Base-by-base conservation (phyloP, 441 rosid species). In the Mallotus repandus region DNA sequence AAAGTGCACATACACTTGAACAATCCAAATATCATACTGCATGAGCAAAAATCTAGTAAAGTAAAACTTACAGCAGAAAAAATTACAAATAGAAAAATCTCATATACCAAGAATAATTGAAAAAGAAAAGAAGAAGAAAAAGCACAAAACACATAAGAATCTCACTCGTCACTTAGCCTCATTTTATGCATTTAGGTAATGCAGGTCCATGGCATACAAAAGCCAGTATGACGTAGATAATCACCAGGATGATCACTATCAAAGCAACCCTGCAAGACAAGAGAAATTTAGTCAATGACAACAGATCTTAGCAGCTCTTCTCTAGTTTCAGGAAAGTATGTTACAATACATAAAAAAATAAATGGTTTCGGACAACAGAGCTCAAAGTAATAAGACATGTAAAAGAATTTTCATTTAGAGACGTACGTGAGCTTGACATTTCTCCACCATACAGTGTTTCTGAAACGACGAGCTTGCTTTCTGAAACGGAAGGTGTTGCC, bases 401-500 rank as follows among this genome's bases (percentile, higher is more conserved):
- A 35, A 0, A 68, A 21, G 0, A 38, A 18, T 18, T 55, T 14
- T 6, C 19, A 60, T 21, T 58, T 4, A 79, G 71, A 70, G 63
- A 74, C 89, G 55, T 87, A 95, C 99, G 85, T 90, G 66, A 96
- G 97, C 86, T 88, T 87, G 82, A 89, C 88, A 53, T 96, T 93
- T 86, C 91, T 87, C 98, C 99, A 93, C 99, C 98, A 93, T 60
- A 88, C 90, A 3, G 88, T 63, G 81, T 75, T 88, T 86, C 95
- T 86, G 81, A 86, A 91, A 60, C 90, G 96, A 29, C 96, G 97
- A 77, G 97, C 86, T 88, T 93, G 98, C 84, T 91, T 93, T 78
- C 97, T 84, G 80, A 96, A 93, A 63, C 97, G 91, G 72, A 93
- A 88, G 72, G 98, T 93, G 81, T 89, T 93, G 18, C 97, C 98